Evolutionary conservation across 768 basidiomycete genomes (phyloP).

Genomic region (Suillus occidentalis): DNA sequence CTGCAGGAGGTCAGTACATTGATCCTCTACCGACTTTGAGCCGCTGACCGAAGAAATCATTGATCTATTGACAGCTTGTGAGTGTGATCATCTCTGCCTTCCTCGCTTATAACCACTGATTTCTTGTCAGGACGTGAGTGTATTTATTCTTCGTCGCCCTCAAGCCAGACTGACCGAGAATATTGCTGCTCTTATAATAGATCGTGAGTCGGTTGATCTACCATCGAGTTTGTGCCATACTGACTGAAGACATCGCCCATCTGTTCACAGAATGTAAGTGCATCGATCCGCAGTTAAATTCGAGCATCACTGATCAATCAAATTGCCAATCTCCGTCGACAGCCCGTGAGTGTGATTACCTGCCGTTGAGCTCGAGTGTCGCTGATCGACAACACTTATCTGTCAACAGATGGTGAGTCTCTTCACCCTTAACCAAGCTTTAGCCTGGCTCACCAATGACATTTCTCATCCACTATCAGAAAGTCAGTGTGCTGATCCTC

Average conservation of each 20-base stretch:
- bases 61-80: not conserved
- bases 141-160: not conserved
- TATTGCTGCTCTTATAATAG: not conserved
- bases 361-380: not conserved
- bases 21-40: not conserved
- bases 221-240: not conserved
- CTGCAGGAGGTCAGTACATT: not conserved
- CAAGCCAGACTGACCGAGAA: not conserved
- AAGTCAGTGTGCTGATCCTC: not conserved
- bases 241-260: not conserved
- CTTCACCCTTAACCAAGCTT: not conserved
- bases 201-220: not conserved
- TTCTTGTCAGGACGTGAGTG: not conserved
- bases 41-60: not conserved
- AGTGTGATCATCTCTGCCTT: not conserved
- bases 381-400: not conserved
- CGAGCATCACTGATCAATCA: not conserved
- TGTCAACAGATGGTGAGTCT: not conserved
- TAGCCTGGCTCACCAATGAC: not conserved
- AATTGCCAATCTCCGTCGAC: not conserved
- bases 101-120: not conserved
- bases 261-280: not conserved
- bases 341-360: not conserved
- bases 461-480: not conserved
- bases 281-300: not conserved